Base-by-base conservation (phyloP, 371 early-diverging fungal genomes). In the Paramicrosporidium saccamoebae region DNA sequence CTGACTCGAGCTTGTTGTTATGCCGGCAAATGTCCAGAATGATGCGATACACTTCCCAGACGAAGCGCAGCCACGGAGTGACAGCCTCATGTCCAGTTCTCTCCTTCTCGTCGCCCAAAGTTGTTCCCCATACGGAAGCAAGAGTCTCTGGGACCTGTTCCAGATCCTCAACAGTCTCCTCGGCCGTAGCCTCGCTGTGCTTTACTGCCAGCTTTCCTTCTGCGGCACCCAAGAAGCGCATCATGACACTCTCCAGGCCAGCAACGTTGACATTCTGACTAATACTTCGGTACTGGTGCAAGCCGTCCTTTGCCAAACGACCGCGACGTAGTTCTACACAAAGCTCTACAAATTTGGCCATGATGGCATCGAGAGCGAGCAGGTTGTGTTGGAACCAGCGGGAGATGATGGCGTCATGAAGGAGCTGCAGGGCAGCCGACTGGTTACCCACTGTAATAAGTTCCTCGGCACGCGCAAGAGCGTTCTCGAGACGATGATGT, bases 11-110 rank as follows among this genome's bases (percentile, higher is more conserved):
- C 19, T 77, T 58, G 28, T 73, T 64, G 37, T 90, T 90, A 64
- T 88, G 86, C 32, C 82, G 55, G 41, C 90, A 50, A 22, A 81
- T 72, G 39, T 94, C 92, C 22, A 94, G 56, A 14, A 77, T 66
- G 27, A 77, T 84, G 28, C 95, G 61, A 52, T 86, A 90, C 9
- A 72, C 68, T 49, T 94, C 95, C 95, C 95, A 94, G 37, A 86
- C 55, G 39, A 94, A 82, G 46, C 74, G 75, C 31, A 94, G 56
- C 79, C 86, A 84, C 17, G 94, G 90, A 7, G 88, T 88, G 22
- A 90, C 82, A 15, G 86, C 69, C 26, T 74, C 78, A 27, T 90
- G 69, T 41, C 86, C 84, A 7, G 84, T 78, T 22, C 86, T 58
- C 43, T 92, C 90, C 46, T 78, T 79, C 29, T 84, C 86, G 17